These are phyloP conservation scores for Vaccinium darrowii DNA, from an alignment of 148 eudicot genomes.

Conservation along the genomic window DNA sequence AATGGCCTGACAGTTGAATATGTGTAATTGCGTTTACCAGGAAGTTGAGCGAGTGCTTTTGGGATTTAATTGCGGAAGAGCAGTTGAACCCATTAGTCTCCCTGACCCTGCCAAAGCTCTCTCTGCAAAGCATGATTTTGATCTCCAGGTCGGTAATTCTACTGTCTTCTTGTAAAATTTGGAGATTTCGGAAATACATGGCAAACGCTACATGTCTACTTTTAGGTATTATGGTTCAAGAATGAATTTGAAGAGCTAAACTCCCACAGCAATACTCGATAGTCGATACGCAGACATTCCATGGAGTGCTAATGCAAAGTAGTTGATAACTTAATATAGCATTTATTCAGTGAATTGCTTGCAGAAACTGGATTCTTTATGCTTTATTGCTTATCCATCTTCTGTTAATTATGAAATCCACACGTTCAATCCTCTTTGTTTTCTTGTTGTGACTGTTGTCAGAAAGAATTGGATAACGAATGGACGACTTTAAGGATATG, in stretches of 20 bases:
- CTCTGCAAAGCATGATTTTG: conserved; percentile 68
- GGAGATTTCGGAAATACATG: background rate
- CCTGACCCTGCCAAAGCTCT: conserved; percentile 52
- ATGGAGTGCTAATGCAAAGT: background rate
- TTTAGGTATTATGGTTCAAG: background rate
- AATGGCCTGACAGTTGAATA: background rate
- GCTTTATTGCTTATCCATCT: background rate
- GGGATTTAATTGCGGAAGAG: conserved; percentile 82
- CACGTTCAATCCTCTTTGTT: background rate
- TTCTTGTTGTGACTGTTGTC: background rate
- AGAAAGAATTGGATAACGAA: background rate
- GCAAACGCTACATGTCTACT: background rate
- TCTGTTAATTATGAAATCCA: background rate
- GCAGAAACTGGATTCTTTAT: background rate
- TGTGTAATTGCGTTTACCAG: conserved; percentile 31
- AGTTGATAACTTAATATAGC: background rate
- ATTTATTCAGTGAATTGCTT: background rate
- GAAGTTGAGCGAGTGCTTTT: conserved; percentile 82
- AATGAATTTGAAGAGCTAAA: background rate
- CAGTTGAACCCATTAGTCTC: conserved; percentile 52
- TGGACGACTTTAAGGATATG: background rate
- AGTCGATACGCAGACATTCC: background rate
- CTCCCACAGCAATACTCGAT: background rate
- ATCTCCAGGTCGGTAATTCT: conserved; percentile 63
- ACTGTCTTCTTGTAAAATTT: background rate